Percentiles rank a stretch among this genome's conserved stretches.
phyloP scores from a whole-genome alignment of 2,329 filamentous ascomycete genomes.

The Colletotrichum somersetense region DNA sequence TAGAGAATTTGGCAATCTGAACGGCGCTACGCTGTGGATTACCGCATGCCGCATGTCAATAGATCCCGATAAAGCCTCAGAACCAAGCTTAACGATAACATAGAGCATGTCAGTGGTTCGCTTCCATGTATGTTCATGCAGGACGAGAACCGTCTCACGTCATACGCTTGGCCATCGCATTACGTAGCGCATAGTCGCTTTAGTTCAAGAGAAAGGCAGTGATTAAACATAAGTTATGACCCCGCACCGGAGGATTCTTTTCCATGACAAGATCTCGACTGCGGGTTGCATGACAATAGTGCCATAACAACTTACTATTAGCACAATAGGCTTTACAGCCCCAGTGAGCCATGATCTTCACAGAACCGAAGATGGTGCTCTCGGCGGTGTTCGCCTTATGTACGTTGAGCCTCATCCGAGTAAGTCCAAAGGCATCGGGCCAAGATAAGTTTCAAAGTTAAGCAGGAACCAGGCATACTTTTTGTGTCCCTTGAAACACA shows the following conservation, averaged over 20 bases:
- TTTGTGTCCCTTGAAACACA: conserved; percentile 20
- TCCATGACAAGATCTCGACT: background rate
- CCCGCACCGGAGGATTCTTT: background rate
- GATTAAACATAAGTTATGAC: background rate
- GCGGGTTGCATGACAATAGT: background rate
- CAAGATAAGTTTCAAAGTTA: background rate
- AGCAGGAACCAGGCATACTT: background rate
- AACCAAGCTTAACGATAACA: background rate
- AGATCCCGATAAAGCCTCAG: background rate
- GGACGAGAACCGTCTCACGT: background rate
- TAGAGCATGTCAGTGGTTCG: background rate
- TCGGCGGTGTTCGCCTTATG: background rate
- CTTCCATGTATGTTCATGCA: background rate
- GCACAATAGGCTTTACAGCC: background rate
- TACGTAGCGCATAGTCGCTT: too few relatives aligned
- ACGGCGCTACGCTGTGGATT: too few relatives aligned
- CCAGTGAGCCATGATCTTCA: background rate
- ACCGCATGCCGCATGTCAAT: too few relatives aligned
- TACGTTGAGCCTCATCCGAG: background rate
- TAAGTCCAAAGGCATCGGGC: background rate
- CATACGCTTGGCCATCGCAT: background rate
- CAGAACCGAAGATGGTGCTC: background rate
- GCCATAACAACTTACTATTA: background rate
- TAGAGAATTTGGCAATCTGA: too few relatives aligned
- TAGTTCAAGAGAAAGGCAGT: background rate